These are phyloP conservation scores for Raphanus hybrid DNA, from an alignment of 441 rosid species.

Conservation along the genomic window DNA sequence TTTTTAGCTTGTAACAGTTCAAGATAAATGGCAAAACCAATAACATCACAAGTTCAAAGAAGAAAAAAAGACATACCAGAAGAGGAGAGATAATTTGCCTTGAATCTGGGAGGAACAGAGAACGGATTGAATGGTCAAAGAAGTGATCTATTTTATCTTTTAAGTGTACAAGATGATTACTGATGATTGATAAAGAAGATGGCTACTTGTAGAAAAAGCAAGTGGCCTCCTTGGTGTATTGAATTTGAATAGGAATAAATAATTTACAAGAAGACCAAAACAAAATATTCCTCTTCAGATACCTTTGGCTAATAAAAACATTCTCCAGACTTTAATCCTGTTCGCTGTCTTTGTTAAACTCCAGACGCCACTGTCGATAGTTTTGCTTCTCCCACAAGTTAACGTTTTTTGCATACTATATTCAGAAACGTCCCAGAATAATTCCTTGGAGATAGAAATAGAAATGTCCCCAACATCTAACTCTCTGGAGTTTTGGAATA, in stretches of 20 bases:
- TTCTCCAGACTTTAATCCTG: conserved; percentile 11
- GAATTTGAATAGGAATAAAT: conserved; percentile 5
- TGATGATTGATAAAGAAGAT: conserved; percentile 11
- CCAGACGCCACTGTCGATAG: conserved; percentile 20
- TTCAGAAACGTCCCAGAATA: not conserved
- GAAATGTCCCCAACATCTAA: not conserved
- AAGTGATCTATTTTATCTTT: not conserved
- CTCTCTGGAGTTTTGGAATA: conserved; percentile 13
- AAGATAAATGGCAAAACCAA: conserved; percentile 18
- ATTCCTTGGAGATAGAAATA: not conserved
- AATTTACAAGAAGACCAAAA: conserved; percentile 13
- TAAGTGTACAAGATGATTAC: conserved; percentile 15
- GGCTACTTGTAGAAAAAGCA: conserved; percentile 15
- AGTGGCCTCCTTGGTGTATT: not conserved
- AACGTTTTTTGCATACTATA: conserved; percentile 14
- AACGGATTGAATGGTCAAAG: conserved; percentile 28
- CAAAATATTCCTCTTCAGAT: conserved; percentile 31
- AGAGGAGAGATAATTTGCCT: conserved; percentile 11
- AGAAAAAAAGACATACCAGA: conserved; percentile 10
- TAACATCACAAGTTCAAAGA: conserved; percentile 10
- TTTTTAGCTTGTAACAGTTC: not conserved
- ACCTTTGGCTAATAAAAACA: not conserved
- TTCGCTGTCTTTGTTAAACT: conserved; percentile 9
- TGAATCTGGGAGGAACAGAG: conserved; percentile 9
- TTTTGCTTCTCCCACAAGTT: conserved; percentile 32